phyloP scores from a whole-genome alignment of 345 rosid genomes.

The Cochlearia excelsa region DNA sequence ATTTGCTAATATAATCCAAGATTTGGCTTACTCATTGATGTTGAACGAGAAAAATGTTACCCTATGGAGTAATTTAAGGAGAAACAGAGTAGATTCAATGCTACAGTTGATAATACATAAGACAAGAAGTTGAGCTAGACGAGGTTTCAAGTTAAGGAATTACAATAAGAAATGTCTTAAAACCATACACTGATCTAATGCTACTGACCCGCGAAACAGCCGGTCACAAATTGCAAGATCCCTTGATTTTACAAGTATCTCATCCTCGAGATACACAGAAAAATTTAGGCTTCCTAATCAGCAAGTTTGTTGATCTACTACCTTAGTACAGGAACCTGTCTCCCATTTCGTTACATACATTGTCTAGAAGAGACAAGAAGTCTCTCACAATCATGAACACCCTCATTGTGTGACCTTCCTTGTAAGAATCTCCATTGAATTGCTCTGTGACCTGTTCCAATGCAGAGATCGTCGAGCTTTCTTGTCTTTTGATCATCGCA shows the following conservation, averaged over 20 bases:
- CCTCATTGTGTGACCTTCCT: constrained; percentile 87
- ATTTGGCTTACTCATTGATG: constrained; percentile 21
- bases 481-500: constrained; percentile 67
- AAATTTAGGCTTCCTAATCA: not conserved
- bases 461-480: constrained; percentile 61
- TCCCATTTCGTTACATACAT: constrained; percentile 84
- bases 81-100: not conserved
- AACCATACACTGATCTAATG: not conserved
- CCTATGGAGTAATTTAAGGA: not conserved
- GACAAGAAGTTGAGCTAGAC: not conserved
- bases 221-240: constrained; percentile 1
- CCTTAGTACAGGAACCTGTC: constrained; percentile 7
- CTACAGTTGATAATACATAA: not conserved
- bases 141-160: not conserved
- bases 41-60: not conserved
- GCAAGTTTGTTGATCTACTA: not conserved
- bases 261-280: not conserved
- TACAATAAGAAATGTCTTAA: constrained; percentile 2
- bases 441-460: constrained; percentile 87
- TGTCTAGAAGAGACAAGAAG: constrained; percentile 61
- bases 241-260: constrained; percentile 3
- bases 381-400: constrained; percentile 88
- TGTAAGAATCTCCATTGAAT: constrained; percentile 80
- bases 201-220: not conserved
- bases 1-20: constrained; percentile 15